A percentile compares a stretch with the other conserved stretches of the same genome.
phyloP scores from a whole-genome alignment of 441 rosid genomes.

The Pelargonium fulgidum region DNA sequence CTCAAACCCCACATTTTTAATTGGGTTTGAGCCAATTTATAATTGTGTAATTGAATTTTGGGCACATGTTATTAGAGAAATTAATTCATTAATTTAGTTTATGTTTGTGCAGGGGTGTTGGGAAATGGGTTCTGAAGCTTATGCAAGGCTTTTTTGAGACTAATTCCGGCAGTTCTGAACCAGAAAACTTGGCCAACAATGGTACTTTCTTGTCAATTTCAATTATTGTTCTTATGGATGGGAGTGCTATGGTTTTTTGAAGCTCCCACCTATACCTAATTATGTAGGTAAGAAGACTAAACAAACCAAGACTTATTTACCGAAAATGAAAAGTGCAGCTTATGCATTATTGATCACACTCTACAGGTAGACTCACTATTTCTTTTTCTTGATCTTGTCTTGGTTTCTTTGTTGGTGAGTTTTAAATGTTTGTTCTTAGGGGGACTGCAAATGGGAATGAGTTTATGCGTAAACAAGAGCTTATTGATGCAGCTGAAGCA shows the following conservation, averaged over 20 bases:
- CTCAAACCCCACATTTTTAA: background rate
- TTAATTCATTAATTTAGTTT: conserved; percentile 6
- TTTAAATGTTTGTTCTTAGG: conserved; percentile 33
- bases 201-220: conserved; percentile 23
- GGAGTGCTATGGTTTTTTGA: background rate
- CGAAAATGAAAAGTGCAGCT: conserved; percentile 73
- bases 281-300: conserved; percentile 43
- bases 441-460: conserved; percentile 54
- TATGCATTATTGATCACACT: conserved; percentile 74
- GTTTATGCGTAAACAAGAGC: conserved; percentile 76
- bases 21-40: background rate
- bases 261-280: conserved; percentile 1
- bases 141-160: conserved; percentile 54
- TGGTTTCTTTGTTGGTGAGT: background rate
- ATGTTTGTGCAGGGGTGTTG: conserved; percentile 59
- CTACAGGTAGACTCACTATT: conserved; percentile 44
- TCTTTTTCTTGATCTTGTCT: background rate
- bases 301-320: conserved; percentile 52
- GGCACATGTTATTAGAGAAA: background rate
- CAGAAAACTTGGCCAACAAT: conserved; percentile 40
- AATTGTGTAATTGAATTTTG: background rate
- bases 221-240: conserved; percentile 4
- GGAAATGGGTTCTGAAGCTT: conserved; percentile 74
- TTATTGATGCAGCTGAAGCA: conserved; percentile 85
- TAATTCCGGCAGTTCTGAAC: conserved; percentile 42